phyloP scores from a whole-genome alignment of 2,329 filamentous ascomycete genomes.

The Seiridium unicorne region DNA sequence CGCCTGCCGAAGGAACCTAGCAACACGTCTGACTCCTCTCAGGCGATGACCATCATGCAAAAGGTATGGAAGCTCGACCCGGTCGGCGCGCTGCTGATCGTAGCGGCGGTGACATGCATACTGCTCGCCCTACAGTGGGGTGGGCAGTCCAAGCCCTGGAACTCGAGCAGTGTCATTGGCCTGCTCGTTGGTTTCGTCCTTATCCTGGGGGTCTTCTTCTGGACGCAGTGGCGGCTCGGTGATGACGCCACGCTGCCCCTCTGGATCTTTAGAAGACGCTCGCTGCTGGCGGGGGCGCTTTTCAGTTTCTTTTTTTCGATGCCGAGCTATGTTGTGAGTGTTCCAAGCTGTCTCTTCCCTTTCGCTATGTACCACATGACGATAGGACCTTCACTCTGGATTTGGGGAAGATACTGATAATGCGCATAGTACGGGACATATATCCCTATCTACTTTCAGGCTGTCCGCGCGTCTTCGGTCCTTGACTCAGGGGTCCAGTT shows the following conservation, averaged over 20 bases:
- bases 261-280: constrained; percentile 34
- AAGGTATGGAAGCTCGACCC: constrained; percentile 28
- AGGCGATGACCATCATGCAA: constrained; percentile 13
- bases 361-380: no score
- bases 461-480: constrained; percentile 19
- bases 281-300: constrained; percentile 21
- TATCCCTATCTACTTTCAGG: constrained; percentile 49
- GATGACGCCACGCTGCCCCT: constrained; percentile 35
- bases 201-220: constrained; percentile 37
- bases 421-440: constrained; percentile 19
- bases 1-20: constrained; percentile 10
- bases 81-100: constrained; percentile 21
- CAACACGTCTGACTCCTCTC: constrained; percentile 10
- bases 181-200: constrained; percentile 36
- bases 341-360: no score
- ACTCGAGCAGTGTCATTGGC: constrained; percentile 26
- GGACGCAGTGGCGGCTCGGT: constrained; percentile 30
- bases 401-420: neutral
- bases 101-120: constrained; percentile 27
- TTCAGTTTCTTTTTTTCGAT: neutral
- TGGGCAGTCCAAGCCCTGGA: constrained; percentile 19
- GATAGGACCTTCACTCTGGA: neutral
- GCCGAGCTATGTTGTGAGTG: neutral
- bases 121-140: constrained; percentile 33
- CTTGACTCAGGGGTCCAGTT: neutral